A percentile compares a stretch with the other conserved stretches of the same genome.
These are phyloP conservation scores for Talaromyces sp. DNA, from an alignment of 2,329 filamentous ascomycete species.

Conservation along the genomic window DNA sequence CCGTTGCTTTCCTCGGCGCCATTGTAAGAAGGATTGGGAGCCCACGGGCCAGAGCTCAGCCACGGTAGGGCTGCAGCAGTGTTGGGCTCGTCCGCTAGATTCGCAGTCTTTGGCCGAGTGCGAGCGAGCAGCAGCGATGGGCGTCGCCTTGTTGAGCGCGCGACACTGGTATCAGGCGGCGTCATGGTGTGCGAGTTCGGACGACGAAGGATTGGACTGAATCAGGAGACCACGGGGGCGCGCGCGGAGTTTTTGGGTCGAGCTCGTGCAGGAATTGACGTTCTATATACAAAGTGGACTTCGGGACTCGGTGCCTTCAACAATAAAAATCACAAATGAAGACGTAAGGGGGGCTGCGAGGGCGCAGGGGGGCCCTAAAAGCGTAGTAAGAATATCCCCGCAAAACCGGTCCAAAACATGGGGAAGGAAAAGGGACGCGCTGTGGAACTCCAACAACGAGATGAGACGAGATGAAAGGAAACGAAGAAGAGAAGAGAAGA, in stretches of 20 bases:
- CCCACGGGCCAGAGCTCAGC: slow-evolving; percentile 8
- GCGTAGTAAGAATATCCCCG: slow-evolving; percentile 4
- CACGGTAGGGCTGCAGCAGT: slow-evolving; percentile 7
- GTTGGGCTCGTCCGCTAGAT: slow-evolving; percentile 10
- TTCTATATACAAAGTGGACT: slow-evolving; percentile 3
- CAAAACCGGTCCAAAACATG: slow-evolving; percentile 10
- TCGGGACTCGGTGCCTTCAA: background rate
- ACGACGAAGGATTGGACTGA: background rate
- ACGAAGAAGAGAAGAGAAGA: background rate
- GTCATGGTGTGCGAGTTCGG: slow-evolving; percentile 4
- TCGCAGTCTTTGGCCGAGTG: slow-evolving; percentile 32
- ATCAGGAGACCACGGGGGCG: background rate
- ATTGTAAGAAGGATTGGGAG: slow-evolving; percentile 4
- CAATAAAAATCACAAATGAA: background rate
- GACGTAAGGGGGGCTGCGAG: slow-evolving; percentile 12
- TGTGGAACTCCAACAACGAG: slow-evolving; percentile 8
- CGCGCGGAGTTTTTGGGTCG: background rate
- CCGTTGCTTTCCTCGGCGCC: slow-evolving; percentile 4
- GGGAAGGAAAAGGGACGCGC: slow-evolving; percentile 11
- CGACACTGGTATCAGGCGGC: slow-evolving; percentile 17
- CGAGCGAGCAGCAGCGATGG: slow-evolving; percentile 34
- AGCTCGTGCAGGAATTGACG: slow-evolving; percentile 6
- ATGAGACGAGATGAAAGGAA: background rate
- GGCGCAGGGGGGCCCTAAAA: slow-evolving; percentile 3
- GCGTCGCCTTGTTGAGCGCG: slow-evolving; percentile 26